Base-by-base conservation (phyloP, 441 rosid genomes). In the Omphalea diandra region DNA sequence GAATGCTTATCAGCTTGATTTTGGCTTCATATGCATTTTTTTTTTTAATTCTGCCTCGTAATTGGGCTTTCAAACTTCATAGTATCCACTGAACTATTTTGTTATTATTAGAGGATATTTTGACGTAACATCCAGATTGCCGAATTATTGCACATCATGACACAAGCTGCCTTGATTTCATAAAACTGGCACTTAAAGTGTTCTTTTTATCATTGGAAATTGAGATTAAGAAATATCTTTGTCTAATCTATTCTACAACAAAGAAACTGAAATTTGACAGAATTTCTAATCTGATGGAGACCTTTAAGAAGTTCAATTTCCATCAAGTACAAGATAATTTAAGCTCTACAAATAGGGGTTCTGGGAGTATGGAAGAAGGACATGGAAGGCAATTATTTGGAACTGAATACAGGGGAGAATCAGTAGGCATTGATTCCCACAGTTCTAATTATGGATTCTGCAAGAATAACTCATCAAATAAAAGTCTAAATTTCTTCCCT, bases 281-380 rank as follows among this genome's bases (percentile, higher is more conserved):
- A 38, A 38, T 22, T 60, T 31, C 29, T 36, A 4, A 6, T 61
- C 24, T 61, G n/a, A n/a, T n/a, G 36, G 3, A 20, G 10, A 10
- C 20, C 27, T 43, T 5, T 26, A 17, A 22, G 7, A 40, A 38
- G 40, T 38, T 41, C 53, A 38, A 32, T 65, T 35, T 12, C 50
- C 41, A 50, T 11, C 58, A n/a, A n/a, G 9, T 31, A 11, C 41
- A 31, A 4, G 55, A 65, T 47, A 1, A 47, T 3, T 65, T 33
- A 1, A 65, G 77, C 65, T 67, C 77, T 24, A 65, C 69, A 1
- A 35, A 73, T 36, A 65, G 14, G 31, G 35, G 6, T 20, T 20
- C 58, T 20, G 44, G 35, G 52, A 63, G 2, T 27, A 1, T 7
- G 15, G 50, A 62, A 26, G 53, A 63, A 43, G 65, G 49, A 14